A percentile compares a stretch with the other conserved stretches of the same genome.
Evolutionary conservation across 2,329 filamentous ascomycete species (phyloP).

Genomic region (Pezicula carpinea): DNA sequence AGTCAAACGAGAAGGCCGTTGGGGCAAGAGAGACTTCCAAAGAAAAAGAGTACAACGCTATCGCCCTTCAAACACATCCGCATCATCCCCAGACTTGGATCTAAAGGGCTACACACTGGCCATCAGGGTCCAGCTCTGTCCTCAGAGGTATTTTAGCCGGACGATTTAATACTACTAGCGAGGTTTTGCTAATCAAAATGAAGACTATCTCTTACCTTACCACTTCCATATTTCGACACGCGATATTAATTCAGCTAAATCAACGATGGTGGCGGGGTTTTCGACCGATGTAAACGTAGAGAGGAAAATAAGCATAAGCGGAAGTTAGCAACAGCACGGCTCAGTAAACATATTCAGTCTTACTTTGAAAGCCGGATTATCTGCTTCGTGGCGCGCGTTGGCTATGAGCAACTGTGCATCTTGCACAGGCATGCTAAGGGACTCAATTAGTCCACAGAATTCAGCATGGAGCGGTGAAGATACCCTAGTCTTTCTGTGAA

Average conservation of each 20-base stretch:
- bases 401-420: slow-evolving; percentile 54
- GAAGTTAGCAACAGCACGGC: slow-evolving; percentile 6
- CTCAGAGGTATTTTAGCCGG: too few relatives aligned
- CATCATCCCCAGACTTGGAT: too few relatives aligned
- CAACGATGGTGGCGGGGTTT: slow-evolving; percentile 40
- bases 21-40: too few relatives aligned
- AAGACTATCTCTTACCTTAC: background rate
- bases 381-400: slow-evolving; percentile 49
- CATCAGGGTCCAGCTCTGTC: too few relatives aligned
- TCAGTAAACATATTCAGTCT: slow-evolving; percentile 10
- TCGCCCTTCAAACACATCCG: too few relatives aligned
- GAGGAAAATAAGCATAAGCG: slow-evolving; percentile 51
- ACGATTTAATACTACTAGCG: too few relatives aligned
- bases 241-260: background rate
- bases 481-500: slow-evolving; percentile 35
- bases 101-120: too few relatives aligned
- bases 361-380: slow-evolving; percentile 52
- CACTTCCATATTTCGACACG: background rate
- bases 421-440: slow-evolving; percentile 48
- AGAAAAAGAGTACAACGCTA: too few relatives aligned
- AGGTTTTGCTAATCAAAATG: too few relatives aligned
- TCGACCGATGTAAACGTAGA: slow-evolving; percentile 61
- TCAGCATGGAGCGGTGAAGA: slow-evolving; percentile 4
- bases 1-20: too few relatives aligned
- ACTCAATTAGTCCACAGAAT: slow-evolving; percentile 4